Evolutionary conservation across 306 rosid genomes (phyloP).

Genomic region (Dryas drummondii): DNA sequence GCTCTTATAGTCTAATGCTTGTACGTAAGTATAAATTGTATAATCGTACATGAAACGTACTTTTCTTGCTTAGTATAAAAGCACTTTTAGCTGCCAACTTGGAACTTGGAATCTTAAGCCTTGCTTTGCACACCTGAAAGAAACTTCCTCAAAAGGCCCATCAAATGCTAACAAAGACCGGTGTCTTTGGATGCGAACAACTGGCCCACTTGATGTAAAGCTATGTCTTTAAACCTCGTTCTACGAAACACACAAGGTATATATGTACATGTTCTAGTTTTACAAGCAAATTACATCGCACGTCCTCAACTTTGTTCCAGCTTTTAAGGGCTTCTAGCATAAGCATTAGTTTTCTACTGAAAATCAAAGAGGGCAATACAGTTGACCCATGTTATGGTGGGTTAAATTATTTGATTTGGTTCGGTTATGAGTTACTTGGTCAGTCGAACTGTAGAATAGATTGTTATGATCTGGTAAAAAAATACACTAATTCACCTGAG

Average conservation of each 20-base stretch:
- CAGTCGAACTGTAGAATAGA: too few relatives aligned
- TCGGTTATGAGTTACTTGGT: not conserved
- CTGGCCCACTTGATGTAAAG: constrained; percentile 25
- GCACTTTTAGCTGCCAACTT: not conserved
- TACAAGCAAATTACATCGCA: constrained; percentile 12
- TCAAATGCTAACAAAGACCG: constrained; percentile 15
- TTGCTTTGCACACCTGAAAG: constrained; percentile 23
- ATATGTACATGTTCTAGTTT: constrained; percentile 14
- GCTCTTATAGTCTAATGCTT: not conserved
- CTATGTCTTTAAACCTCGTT: constrained; percentile 7
- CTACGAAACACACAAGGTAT: constrained; percentile 40
- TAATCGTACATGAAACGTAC: constrained; percentile 30
- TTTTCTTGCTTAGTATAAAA: not conserved
- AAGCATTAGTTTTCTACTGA: not conserved
- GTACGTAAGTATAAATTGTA: constrained; percentile 9
- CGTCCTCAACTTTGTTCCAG: constrained; percentile 13
- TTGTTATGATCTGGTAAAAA: too few relatives aligned
- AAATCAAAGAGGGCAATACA: not conserved
- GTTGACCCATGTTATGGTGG: not conserved
- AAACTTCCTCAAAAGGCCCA: constrained; percentile 50
- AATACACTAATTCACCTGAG: too few relatives aligned
- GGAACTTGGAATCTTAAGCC: not conserved
- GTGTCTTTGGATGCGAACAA: constrained; percentile 29
- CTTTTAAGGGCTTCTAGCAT: constrained; percentile 1
- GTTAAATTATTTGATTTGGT: not conserved